These are phyloP conservation scores for Aspergillus proliferans DNA, from an alignment of 2,329 filamentous ascomycete genomes.

Conservation along the genomic window DNA sequence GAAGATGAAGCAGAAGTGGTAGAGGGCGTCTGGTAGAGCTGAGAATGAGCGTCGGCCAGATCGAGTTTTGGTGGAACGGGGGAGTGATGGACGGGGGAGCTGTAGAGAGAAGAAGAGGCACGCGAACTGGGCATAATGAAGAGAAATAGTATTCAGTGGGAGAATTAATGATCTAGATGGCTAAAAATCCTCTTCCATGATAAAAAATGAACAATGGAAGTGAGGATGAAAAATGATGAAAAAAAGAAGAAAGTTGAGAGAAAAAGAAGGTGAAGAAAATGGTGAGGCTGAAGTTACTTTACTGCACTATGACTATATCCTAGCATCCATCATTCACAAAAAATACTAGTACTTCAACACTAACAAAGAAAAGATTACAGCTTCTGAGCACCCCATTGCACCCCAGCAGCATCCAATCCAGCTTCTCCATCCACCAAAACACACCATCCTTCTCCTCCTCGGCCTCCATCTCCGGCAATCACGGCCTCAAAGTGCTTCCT, in stretches of 20 bases:
- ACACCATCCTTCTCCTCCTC: constrained; percentile 73
- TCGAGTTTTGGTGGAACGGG: constrained; percentile 34
- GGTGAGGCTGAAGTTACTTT: constrained; percentile 3
- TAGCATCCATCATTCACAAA: no score
- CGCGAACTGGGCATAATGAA: neutral
- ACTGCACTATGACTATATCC: neutral
- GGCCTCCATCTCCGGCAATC: constrained; percentile 60
- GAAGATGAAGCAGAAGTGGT: constrained; percentile 33
- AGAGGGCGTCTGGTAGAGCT: constrained; percentile 31
- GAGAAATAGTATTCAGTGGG: neutral
- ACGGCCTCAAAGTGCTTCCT: constrained; percentile 61
- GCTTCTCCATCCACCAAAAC: constrained; percentile 76
- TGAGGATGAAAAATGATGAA: neutral
- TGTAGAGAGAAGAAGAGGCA: neutral
- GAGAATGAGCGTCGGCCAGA: constrained; percentile 31
- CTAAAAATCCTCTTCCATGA: neutral
- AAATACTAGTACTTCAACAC: no score
- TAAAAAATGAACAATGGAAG: neutral
- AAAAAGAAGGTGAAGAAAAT: constrained; percentile 2
- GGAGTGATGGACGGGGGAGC: constrained; percentile 15
- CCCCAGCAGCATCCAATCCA: constrained; percentile 52
- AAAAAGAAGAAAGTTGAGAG: neutral
- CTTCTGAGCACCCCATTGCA: constrained; percentile 37
- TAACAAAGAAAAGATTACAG: constrained; percentile 19
- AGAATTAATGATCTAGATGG: neutral